Evolutionary conservation across 1,139 yeast species (phyloP), one percentile per base, ranked within the genome.

Genomic region (Yamadazyma songkhlaensis): DNA sequence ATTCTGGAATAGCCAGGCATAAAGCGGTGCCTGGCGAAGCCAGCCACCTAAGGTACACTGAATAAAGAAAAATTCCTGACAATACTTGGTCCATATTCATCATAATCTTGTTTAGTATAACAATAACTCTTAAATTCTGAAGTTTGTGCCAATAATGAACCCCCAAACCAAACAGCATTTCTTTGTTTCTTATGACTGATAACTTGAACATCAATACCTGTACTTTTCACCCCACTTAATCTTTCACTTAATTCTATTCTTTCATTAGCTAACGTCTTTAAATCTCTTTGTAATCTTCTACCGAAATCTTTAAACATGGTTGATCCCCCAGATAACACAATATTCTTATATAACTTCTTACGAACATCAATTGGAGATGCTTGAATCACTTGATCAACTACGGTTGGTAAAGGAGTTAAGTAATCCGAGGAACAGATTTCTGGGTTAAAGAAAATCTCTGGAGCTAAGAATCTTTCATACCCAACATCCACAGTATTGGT

Each of bases 101-200:
- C 98, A 63, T 94, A 94, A 59, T 92, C 98, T 59, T 84, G 84
- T 71, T 92, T 94, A 34, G 98, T 90, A 71, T 90, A 94, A 61
- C 98, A 92, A 66, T 89, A 89, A 60, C 95, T 82, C 67, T 85
- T 88, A 69, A 92, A 92, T 64, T 92, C 98, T 11, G 96, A 81
- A 13, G 99, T 94, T 66, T 90, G 97, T 1, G 99, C 97, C 58
- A 94, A 76, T 51, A 94, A 72, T 14, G 96, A 86, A 47, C 98
- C 99, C 51, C 99, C 99, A 60, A 90, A 94, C 98, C 98, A 94
- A 42, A 94, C 99, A 7, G 99, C 99, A 56, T 92, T 88, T 59
- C 96, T 79, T 70, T 94, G 99, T 66, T 94, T 86, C 72, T 92
- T 89, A 68, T 94, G 99, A 20, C 95, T 81, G 50, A 94, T 90